A percentile compares a stretch with the other conserved stretches of the same genome.
These are phyloP conservation scores for Ogataea philodendri DNA, from an alignment of 805 yeast genomes.

Conservation along the genomic window DNA sequence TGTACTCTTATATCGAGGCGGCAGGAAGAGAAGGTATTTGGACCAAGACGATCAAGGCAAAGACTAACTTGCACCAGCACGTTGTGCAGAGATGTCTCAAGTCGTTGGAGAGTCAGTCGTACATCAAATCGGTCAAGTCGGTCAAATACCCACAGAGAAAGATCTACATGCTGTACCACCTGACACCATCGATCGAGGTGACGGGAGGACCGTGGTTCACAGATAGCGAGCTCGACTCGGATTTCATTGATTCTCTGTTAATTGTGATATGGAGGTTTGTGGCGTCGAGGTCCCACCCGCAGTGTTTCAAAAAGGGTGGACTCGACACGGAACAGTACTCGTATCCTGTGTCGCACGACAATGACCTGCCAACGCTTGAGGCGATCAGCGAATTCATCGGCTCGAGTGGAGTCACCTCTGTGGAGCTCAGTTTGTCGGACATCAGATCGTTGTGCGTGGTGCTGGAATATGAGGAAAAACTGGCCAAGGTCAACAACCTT, in stretches of 20 bases:
- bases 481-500: constrained; percentile 63
- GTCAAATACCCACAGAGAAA: constrained; percentile 92
- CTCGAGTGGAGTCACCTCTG: constrained; percentile 71
- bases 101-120: constrained; percentile 72
- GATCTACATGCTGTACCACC: constrained; percentile 89
- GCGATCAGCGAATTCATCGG: constrained; percentile 74
- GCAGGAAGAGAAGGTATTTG: constrained; percentile 94
- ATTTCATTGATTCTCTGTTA: constrained; percentile 80
- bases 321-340: constrained; percentile 28
- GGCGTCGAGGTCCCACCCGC: constrained; percentile 73
- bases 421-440: constrained; percentile 72
- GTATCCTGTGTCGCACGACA: constrained; percentile 26
- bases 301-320: constrained; percentile 51
- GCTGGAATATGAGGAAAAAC: constrained; percentile 77
- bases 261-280: constrained; percentile 87
- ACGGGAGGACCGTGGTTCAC: constrained; percentile 99
- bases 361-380: constrained; percentile 66
- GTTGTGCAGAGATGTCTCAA: constrained; percentile 84
- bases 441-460: constrained; percentile 86
- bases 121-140: constrained; percentile 84
- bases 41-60: constrained; percentile 88
- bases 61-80: constrained; percentile 86
- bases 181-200: constrained; percentile 92
- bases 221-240: constrained; percentile 90
- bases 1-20: constrained; percentile 88